These are phyloP conservation scores for Claviceps sp. DNA, from an alignment of 2,329 filamentous ascomycete species.

Conservation along the genomic window DNA sequence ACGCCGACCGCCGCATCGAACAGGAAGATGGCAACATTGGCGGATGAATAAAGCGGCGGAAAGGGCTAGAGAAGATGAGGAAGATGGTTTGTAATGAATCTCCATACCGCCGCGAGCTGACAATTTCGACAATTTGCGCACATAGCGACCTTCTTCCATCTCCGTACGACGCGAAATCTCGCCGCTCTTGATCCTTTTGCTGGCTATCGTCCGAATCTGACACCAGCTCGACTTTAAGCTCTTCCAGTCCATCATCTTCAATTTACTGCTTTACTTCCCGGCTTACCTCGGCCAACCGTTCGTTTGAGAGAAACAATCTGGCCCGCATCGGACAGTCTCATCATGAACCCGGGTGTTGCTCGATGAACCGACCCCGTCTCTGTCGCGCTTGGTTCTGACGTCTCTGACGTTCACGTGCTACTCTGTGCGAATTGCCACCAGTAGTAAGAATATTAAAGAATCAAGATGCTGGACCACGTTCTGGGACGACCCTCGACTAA, in stretches of 20 bases:
- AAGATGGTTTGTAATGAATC: no score
- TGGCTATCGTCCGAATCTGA: no score
- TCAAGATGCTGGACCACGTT: constrained; percentile 66
- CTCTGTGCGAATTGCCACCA: neutral
- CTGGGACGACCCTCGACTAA: constrained; percentile 81
- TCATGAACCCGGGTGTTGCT: neutral
- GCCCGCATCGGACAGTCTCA: neutral
- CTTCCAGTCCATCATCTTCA: no score
- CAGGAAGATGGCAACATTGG: no score
- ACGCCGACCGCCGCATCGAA: neutral
- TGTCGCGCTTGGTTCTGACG: neutral
- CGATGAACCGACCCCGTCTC: neutral
- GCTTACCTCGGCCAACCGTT: neutral
- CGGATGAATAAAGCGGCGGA: no score
- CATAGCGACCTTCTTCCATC: no score
- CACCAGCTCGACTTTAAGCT: no score
- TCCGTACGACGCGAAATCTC: no score
- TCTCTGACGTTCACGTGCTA: neutral
- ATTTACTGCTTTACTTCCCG: neutral
- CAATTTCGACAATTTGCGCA: no score
- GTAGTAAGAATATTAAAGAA: neutral
- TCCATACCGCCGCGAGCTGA: no score
- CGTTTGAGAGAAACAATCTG: neutral
- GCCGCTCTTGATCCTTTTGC: no score
- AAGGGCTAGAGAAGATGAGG: no score